These are phyloP conservation scores for Smithsoniella earleae DNA, from an alignment of 163 green algal genomes.

Conservation along the genomic window DNA sequence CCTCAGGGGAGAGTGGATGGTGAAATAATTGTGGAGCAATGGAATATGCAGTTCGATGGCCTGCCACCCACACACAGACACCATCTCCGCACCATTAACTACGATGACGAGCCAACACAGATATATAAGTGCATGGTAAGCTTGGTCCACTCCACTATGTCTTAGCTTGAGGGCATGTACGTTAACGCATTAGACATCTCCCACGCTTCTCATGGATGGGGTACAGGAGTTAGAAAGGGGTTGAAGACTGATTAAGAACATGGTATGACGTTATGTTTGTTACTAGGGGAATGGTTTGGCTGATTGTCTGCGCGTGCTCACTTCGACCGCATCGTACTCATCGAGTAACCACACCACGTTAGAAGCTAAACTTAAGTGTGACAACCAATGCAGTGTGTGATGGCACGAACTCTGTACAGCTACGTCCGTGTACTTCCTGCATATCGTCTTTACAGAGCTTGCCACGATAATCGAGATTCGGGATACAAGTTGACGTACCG, in stretches of 20 bases:
- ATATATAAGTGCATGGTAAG: conserved; percentile 25
- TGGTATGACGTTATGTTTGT: neutral
- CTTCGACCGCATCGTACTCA: no score
- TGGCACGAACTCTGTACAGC: conserved; percentile 57
- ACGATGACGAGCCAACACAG: conserved; percentile 22
- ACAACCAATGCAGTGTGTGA: conserved; percentile 41
- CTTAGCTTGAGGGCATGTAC: no score
- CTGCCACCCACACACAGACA: conserved; percentile 1
- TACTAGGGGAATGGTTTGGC: neutral
- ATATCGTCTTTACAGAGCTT: conserved; percentile 50
- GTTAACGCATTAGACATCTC: no score
- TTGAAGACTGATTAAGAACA: neutral
- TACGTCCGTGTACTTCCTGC: conserved; percentile 62
- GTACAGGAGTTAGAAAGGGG: no score
- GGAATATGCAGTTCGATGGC: conserved; percentile 24
- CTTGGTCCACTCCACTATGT: neutral
- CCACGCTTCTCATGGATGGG: no score
- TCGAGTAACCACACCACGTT: neutral
- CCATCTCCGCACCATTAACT: neutral
- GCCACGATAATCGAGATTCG: neutral
- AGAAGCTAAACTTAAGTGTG: neutral
- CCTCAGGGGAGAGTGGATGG: neutral
- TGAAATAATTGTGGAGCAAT: conserved; percentile 18
- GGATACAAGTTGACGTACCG: conserved; percentile 1
- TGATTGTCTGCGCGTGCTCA: no score